Conservation (phyloP, 129 eudicot species). For the Silybum marianum region DNA sequence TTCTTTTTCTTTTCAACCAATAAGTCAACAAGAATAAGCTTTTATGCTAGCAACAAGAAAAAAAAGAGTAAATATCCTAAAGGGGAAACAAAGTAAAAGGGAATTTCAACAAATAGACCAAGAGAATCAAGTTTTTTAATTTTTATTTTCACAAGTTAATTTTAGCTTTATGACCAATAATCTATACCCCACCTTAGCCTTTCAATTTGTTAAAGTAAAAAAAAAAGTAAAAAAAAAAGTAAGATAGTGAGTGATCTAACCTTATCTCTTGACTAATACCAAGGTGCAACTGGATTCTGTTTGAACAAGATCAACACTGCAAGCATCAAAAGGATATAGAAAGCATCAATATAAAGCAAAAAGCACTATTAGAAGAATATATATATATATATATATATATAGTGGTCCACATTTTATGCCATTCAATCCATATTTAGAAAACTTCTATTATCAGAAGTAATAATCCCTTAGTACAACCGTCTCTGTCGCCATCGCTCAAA, state of each 20-base stretch:
- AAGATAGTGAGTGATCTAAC: constrained; percentile 23
- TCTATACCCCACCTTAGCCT: constrained; percentile 10
- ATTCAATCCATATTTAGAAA: constrained; percentile 16
- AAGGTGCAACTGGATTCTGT: constrained; percentile 8
- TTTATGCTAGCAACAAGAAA: constrained; percentile 29
- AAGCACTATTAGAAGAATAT: constrained; percentile 9
- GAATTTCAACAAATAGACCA: constrained; percentile 29
- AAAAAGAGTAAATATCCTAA: constrained; percentile 17
- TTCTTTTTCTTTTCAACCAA: not conserved
- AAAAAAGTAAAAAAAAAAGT: not conserved
- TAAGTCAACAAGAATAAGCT: constrained; percentile 13
- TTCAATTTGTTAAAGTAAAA: constrained; percentile 6
- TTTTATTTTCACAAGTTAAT: not conserved
- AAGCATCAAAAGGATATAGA: not conserved
- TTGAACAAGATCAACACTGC: constrained; percentile 12
- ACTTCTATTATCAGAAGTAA: constrained; percentile 9
- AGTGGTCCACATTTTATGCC: constrained; percentile 14
- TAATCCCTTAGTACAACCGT: not conserved
- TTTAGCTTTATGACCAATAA: constrained; percentile 12
- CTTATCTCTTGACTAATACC: constrained; percentile 19
- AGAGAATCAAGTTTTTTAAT: constrained; percentile 19
- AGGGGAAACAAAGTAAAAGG: constrained; percentile 21
- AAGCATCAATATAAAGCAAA: constrained; percentile 16
- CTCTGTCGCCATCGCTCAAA: constrained; percentile 1
- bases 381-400: no score